Percentiles rank a stretch among this genome's conserved stretches.
phyloP scores from a whole-genome alignment of 2,329 filamentous ascomycete genomes.

The Colletotrichum camelliae region DNA sequence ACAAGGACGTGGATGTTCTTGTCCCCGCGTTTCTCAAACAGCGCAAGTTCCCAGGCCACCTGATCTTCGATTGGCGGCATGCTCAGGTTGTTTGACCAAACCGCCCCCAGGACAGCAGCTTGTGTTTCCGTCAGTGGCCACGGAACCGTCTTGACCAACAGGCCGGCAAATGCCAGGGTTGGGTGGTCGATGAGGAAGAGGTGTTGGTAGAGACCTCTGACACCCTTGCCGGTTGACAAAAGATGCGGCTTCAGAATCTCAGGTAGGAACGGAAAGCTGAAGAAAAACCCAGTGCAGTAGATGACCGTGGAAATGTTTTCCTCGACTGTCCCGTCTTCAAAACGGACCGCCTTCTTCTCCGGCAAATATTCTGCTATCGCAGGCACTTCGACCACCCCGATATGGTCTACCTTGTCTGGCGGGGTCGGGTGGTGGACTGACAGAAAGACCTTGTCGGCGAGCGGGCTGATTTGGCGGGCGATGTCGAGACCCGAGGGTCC shows the following conservation, averaged over 20 bases:
- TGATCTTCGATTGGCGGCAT: slow-evolving; percentile 71
- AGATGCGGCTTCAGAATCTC: slow-evolving; percentile 48
- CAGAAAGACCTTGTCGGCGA: slow-evolving; percentile 65
- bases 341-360: slow-evolving; percentile 64
- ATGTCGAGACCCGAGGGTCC: slow-evolving; percentile 87
- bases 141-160: slow-evolving; percentile 87
- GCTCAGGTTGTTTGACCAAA: slow-evolving; percentile 74
- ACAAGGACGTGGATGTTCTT: slow-evolving; percentile 51
- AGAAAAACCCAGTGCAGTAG: slow-evolving; percentile 85
- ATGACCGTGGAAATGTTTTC: slow-evolving; percentile 71
- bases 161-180: slow-evolving; percentile 76
- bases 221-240: slow-evolving; percentile 71
- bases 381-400: slow-evolving; percentile 55
- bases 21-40: slow-evolving; percentile 53
- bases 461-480: slow-evolving; percentile 71
- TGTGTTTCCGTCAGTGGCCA: slow-evolving; percentile 84
- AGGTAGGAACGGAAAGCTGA: slow-evolving; percentile 72
- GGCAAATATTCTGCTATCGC: slow-evolving; percentile 64
- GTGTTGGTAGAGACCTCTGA: slow-evolving; percentile 79
- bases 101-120: slow-evolving; percentile 75
- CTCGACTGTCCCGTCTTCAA: slow-evolving; percentile 67
- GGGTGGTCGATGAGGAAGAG: slow-evolving; percentile 78
- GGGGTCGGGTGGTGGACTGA: slow-evolving; percentile 61
- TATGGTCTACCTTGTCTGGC: slow-evolving; percentile 48
- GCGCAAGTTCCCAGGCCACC: slow-evolving; percentile 68